Conservation (phyloP, 352 stramenopile genomes). For the Elongisporangium undulatum region DNA sequence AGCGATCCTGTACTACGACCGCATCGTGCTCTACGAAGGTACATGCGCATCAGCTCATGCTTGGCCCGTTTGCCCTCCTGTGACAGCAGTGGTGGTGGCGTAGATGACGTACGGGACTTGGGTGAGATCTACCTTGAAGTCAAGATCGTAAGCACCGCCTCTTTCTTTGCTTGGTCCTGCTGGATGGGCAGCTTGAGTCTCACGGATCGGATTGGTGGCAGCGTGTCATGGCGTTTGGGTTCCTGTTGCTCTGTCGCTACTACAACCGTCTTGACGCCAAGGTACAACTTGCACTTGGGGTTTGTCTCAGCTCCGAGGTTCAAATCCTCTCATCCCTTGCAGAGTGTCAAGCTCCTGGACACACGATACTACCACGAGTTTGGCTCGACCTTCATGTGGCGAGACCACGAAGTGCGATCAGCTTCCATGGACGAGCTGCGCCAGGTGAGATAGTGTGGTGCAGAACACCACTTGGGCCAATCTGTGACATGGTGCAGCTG, state of each 20-base stretch:
- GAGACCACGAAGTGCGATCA: conserved; percentile 44
- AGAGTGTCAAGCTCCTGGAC: conserved; percentile 45
- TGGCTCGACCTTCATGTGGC: conserved; percentile 40
- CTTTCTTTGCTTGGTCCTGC: background rate
- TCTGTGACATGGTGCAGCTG: background rate
- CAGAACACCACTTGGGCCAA: background rate
- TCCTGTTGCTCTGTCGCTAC: conserved; percentile 58
- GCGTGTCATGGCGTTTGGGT: conserved; percentile 65
- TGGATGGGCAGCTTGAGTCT: background rate
- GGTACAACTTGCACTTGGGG: conserved; percentile 15
- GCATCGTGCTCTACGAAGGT: conserved; percentile 63
- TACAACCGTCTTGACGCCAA: conserved; percentile 60
- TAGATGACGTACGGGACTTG: conserved; percentile 61
- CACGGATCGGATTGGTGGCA: conserved; percentile 4
- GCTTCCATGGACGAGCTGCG: conserved; percentile 26
- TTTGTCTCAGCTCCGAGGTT: background rate
- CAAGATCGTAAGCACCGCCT: conserved; percentile 31
- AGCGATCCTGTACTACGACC: conserved; percentile 55
- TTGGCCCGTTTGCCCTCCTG: background rate
- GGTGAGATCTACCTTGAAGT: conserved; percentile 61
- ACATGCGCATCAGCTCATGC: background rate
- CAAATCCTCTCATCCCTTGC: background rate
- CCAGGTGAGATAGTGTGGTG: conserved; percentile 18
- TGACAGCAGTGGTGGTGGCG: background rate
- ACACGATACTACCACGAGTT: conserved; percentile 70